Evolutionary conservation across 495 filamentous ascomycete species (phyloP).

Genomic region (Immersiella caudata): DNA sequence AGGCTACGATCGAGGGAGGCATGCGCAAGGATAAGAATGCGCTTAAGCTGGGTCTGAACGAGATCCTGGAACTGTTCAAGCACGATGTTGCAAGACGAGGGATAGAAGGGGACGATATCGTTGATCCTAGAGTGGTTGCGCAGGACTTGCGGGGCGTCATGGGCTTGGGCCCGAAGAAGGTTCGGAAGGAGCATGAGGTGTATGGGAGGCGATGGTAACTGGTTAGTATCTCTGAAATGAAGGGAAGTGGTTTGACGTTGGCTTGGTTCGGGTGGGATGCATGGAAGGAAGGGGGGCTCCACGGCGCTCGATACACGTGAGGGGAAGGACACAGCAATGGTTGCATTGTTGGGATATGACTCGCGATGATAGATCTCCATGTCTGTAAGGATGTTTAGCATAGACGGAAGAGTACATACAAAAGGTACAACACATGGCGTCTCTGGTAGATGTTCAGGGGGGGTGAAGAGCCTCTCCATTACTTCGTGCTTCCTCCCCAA

Average conservation of each 20-base stretch:
- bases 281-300: not conserved
- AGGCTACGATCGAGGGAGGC: constrained; percentile 49
- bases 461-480: not conserved
- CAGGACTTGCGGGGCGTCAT: constrained; percentile 25
- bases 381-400: not conserved
- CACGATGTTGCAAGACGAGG: constrained; percentile 58
- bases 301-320: not conserved
- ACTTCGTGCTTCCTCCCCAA: no score
- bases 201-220: constrained; percentile 46
- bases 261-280: not conserved
- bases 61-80: constrained; percentile 88
- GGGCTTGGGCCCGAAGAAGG: constrained; percentile 22
- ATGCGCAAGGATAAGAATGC: constrained; percentile 56
- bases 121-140: constrained; percentile 15
- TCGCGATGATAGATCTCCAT: not conserved
- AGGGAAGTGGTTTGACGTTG: constrained; percentile 4
- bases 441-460: not conserved
- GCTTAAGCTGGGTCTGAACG: constrained; percentile 85
- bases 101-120: constrained; percentile 13
- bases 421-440: not conserved
- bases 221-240: not conserved
- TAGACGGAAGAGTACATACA: not conserved
- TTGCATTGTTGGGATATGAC: not conserved
- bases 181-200: constrained; percentile 38
- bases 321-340: not conserved